Conservation (phyloP, 139 green algal genomes). For the Medakamo hakoo region DNA sequence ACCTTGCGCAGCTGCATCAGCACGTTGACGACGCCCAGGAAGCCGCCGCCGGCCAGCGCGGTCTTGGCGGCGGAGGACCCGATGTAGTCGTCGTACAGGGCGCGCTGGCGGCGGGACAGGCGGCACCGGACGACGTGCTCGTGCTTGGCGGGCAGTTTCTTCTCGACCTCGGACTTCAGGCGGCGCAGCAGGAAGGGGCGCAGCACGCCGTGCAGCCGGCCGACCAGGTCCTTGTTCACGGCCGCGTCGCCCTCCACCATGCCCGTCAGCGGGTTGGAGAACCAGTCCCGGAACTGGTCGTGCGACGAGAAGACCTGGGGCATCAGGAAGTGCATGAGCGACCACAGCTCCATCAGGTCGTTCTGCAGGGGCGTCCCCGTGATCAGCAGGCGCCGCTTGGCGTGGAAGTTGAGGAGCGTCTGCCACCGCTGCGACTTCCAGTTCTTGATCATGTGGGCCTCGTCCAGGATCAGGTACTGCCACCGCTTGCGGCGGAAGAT, state of each 20-base stretch:
- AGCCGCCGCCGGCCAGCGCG: constrained; percentile 64
- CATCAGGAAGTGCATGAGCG: constrained; percentile 98
- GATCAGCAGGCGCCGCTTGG: constrained; percentile 84
- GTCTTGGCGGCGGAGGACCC: constrained; percentile 37
- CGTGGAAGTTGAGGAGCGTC: constrained; percentile 93
- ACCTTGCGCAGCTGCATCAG: constrained; percentile 99
- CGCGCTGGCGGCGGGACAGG: constrained; percentile 54
- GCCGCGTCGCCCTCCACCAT: constrained; percentile 71
- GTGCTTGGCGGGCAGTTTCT: constrained; percentile 84
- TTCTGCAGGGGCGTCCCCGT: constrained; percentile 89
- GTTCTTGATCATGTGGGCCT: constrained; percentile 99
- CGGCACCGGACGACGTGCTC: constrained; percentile 81
- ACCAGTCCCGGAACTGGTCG: constrained; percentile 94
- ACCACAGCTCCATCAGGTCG: constrained; percentile 97
- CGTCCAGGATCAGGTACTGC: constrained; percentile 96
- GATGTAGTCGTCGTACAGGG: constrained; percentile 97
- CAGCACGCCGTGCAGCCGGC: constrained; percentile 88
- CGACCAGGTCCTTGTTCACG: constrained; percentile 64
- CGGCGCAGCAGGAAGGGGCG: constrained; percentile 90
- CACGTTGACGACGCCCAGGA: constrained; percentile 89
- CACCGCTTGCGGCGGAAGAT: constrained; percentile 95
- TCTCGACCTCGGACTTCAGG: constrained; percentile 81
- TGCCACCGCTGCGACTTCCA: constrained; percentile 95
- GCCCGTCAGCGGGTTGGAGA: constrained; percentile 77
- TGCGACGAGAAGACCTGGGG: constrained; percentile 72